A percentile compares a stretch with the other conserved stretches of the same genome.
phyloP scores from a whole-genome alignment of 306 rosid species.

The Cyclanthera cordifolia region DNA sequence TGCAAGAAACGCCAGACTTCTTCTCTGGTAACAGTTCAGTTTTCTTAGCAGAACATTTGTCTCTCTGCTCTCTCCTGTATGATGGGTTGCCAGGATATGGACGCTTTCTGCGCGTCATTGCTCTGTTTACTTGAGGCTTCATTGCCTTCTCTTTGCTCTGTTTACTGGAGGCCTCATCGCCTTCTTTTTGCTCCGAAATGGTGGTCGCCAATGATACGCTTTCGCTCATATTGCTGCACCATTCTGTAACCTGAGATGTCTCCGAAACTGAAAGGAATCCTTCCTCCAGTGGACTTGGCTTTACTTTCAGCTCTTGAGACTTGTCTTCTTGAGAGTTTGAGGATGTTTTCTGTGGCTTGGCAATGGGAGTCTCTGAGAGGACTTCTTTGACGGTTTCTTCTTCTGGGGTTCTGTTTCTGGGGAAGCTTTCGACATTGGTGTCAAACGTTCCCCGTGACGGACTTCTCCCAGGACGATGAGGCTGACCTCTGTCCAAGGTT shows the following conservation, averaged over 20 bases:
- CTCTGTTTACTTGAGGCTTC: constrained; percentile 57
- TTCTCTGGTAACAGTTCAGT: too few species aligned
- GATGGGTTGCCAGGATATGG: constrained; percentile 28
- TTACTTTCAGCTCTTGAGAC: constrained; percentile 8
- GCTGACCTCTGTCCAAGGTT: constrained; percentile 17
- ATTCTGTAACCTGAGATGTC: constrained; percentile 38
- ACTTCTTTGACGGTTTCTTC: constrained; percentile 85
- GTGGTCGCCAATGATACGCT: constrained; percentile 56
- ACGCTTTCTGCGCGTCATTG: constrained; percentile 35
- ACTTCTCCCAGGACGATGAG: constrained; percentile 12
- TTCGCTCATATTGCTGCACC: constrained; percentile 41
- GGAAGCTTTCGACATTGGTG: constrained; percentile 17
- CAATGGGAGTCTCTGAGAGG: constrained; percentile 65
- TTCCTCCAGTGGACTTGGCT: not conserved
- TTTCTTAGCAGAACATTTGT: too few species aligned
- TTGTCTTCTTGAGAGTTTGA: constrained; percentile 17
- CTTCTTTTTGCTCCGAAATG: constrained; percentile 42
- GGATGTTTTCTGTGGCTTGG: constrained; percentile 25
- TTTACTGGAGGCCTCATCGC: constrained; percentile 66
- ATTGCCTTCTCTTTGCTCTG: constrained; percentile 37
- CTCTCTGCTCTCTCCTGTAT: constrained; percentile 24
- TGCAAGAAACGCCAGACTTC: constrained; percentile 12
- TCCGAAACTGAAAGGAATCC: constrained; percentile 23
- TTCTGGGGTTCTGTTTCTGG: constrained; percentile 25
- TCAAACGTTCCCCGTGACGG: constrained; percentile 14